Conservation (phyloP, 805 yeast species). For the Barnettozyma californica region DNA sequence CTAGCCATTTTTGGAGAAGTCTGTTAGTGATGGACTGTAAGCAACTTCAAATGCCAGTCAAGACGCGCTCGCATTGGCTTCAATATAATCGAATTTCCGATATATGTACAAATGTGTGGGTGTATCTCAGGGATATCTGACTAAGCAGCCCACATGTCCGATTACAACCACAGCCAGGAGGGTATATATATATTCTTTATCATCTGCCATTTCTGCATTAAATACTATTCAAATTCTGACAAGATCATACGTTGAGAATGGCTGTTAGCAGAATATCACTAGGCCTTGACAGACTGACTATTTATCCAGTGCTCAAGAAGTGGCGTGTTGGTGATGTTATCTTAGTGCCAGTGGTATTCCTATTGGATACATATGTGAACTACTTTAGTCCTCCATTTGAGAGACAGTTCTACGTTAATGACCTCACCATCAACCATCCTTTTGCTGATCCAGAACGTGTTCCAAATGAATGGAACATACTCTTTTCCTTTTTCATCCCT, state of each 20-base stretch:
- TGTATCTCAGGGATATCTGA: no score
- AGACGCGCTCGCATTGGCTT: no score
- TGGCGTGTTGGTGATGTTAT: constrained; percentile 37
- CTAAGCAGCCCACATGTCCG: no score
- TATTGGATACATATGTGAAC: constrained; percentile 30
- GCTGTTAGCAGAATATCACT: constrained; percentile 24
- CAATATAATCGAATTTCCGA: no score
- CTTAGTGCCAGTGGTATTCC: constrained; percentile 26
- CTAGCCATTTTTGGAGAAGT: constrained; percentile 13
- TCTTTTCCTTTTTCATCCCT: constrained; percentile 53
- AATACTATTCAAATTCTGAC: no score
- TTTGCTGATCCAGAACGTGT: constrained; percentile 73
- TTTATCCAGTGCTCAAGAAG: constrained; percentile 24
- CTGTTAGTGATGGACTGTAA: no score
- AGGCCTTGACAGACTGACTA: constrained; percentile 21
- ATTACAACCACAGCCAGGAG: no score
- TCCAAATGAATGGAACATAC: constrained; percentile 44
- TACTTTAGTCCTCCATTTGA: constrained; percentile 54
- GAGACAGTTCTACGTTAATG: constrained; percentile 72
- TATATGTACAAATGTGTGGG: no score
- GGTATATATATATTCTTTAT: no score
- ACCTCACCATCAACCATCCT: constrained; percentile 76
- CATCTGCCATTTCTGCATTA: no score
- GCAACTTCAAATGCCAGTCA: no score
- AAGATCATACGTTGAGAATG: constrained; percentile 10